Percentiles rank a stretch among this genome's conserved stretches.
These are phyloP conservation scores for Elongisporangium senticosum DNA, from an alignment of 352 stramenopile genomes.

Conservation along the genomic window DNA sequence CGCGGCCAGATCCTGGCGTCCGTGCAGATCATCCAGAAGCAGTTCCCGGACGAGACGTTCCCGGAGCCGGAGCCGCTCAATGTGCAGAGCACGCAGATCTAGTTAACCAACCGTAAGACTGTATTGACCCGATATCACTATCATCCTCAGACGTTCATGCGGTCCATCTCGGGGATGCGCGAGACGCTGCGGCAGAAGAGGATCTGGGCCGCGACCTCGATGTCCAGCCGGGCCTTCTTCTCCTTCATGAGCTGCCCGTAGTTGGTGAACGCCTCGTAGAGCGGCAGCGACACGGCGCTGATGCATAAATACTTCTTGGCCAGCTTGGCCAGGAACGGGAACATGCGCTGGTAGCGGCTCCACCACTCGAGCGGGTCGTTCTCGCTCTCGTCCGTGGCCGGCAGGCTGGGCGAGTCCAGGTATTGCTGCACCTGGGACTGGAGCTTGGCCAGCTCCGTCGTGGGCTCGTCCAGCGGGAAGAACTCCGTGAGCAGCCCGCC, in stretches of 20 bases:
- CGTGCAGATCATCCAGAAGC: slow-evolving; percentile 55
- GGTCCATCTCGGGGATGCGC: slow-evolving; percentile 78
- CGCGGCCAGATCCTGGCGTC: slow-evolving; percentile 54
- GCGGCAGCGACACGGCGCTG: slow-evolving; percentile 65
- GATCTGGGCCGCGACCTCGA: slow-evolving; percentile 71
- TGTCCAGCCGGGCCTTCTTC: slow-evolving; percentile 72
- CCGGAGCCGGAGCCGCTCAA: slow-evolving; percentile 31
- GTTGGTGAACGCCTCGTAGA: slow-evolving; percentile 76
- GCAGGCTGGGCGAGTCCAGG: slow-evolving; percentile 57
- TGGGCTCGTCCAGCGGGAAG: slow-evolving; percentile 49
- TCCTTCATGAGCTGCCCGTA: slow-evolving; percentile 72
- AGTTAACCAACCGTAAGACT: neutral
- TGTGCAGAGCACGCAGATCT: neutral
- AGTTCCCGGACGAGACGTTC: slow-evolving; percentile 47
- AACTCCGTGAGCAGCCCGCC: slow-evolving; percentile 49
- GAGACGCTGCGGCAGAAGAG: slow-evolving; percentile 77
- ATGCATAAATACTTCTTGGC: slow-evolving; percentile 77
- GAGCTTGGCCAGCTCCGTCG: slow-evolving; percentile 52
- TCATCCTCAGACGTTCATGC: slow-evolving; percentile 47
- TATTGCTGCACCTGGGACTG: slow-evolving; percentile 66
- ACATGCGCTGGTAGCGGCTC: slow-evolving; percentile 65
- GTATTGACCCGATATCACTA: slow-evolving; percentile 13
- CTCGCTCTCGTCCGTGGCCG: slow-evolving; percentile 59
- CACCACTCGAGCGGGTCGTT: slow-evolving; percentile 83
- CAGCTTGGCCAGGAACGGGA: slow-evolving; percentile 59